A percentile compares a stretch with the other conserved stretches of the same genome.
These are phyloP conservation scores for Babesia caballi DNA, from an alignment of 169 alveolate genomes.

Conservation along the genomic window DNA sequence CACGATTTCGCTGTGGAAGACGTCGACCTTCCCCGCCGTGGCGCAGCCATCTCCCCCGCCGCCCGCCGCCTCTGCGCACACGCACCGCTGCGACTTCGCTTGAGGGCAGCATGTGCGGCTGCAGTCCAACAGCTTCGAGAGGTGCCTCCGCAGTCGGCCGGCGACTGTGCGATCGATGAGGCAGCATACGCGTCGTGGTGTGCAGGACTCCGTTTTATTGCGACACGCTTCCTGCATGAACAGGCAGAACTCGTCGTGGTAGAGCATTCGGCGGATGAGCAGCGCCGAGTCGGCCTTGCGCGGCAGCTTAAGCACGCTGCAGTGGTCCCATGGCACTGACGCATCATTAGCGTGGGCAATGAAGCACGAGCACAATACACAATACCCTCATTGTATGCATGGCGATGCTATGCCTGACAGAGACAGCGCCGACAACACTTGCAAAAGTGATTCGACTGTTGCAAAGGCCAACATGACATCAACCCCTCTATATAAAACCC, in stretches of 20 bases:
- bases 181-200: constrained; percentile 22
- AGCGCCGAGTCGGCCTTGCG: constrained; percentile 23
- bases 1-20: background rate
- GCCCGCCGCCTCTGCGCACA: background rate
- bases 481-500: no score
- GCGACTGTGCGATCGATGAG: constrained; percentile 17
- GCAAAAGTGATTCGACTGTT: no score
- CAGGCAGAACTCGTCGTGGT: constrained; percentile 20
- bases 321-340: constrained; percentile 29
- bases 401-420: no score
- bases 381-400: no score
- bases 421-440: no score
- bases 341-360: background rate
- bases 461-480: no score
- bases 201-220: constrained; percentile 7
- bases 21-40: background rate
- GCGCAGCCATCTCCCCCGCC: background rate
- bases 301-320: constrained; percentile 24
- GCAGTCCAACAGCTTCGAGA: constrained; percentile 14
- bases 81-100: background rate
- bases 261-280: constrained; percentile 21
- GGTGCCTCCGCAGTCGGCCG: background rate
- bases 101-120: background rate
- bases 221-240: constrained; percentile 28
- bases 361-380: no score